Base-by-base conservation (phyloP, 164 flowering plant genomes). In the Magnolia officinalis region DNA sequence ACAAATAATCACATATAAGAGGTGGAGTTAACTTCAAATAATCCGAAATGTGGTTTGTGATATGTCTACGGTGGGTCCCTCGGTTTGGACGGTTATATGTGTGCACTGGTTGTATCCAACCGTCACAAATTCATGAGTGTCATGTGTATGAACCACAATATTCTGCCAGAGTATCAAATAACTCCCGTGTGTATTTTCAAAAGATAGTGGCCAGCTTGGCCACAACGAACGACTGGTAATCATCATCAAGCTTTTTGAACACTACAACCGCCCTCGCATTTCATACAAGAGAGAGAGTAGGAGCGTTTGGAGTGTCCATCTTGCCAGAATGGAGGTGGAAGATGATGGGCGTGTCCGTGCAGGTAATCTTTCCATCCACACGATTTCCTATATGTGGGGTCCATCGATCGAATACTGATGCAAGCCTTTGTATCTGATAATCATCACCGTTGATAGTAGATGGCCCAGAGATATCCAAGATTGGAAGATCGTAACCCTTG, bases 291-390 rank as follows among this genome's bases (percentile, higher is more conserved):
- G 11, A 23, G 10, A 65, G 68, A 65, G 24, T 29, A 2, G 49
- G 18, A 67, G 49, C 18, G 7, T 26, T 1, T 31, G 13, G 31
- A 13, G 70, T 16, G 23, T 70, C 7, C 31, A 4, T 70, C 10
- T 49, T 37, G 37, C 8, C 31, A 23, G 61, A 51, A 75, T 66
- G 77, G 77, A 75, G 20, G 49, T 7, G 45, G 76, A 51, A 11
- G 70, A 66, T 26, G 77, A 75, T 51, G 77, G 72, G 3, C 70
- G 77, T n/a, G 50, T 67, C 77, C 66, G 77, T 14, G 67, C 71
- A 75, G 77, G 77, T 75, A 75, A 50, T 29, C 14, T 18, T 70
- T 70, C 13, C n/a, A 52, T 13, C 37, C 6, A 45, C 45, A 18
- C 45, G 14, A 9, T 13, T 14, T 13, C 4, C 8, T 21, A 13